Evolutionary conservation across 768 basidiomycete genomes (phyloP).

Genomic region (Lepiota venenata): DNA sequence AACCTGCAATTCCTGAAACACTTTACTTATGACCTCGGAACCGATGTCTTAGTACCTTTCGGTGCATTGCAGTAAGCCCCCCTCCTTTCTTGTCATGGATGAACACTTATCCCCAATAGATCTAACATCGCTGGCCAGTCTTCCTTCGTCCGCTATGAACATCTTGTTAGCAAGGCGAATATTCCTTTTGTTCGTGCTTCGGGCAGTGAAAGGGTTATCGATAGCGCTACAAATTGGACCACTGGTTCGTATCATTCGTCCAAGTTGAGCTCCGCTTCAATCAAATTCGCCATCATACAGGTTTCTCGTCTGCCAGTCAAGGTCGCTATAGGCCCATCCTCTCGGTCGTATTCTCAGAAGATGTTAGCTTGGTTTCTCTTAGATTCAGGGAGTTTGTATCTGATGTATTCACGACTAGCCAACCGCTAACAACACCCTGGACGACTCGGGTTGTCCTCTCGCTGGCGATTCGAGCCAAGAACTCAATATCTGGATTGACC

Average conservation of each 20-base stretch:
- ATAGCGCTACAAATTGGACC: conserved; percentile 73
- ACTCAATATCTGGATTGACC: conserved; percentile 48
- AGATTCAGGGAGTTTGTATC: neutral
- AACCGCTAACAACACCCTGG: conserved; percentile 53
- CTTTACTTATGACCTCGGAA: conserved; percentile 58
- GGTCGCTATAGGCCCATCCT: conserved; percentile 43
- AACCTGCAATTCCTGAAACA: conserved; percentile 51
- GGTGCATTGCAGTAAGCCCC: conserved; percentile 60
- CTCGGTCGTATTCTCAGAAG: conserved; percentile 55
- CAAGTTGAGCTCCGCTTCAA: neutral
- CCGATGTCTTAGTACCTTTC: conserved; percentile 56
- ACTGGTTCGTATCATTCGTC: conserved; percentile 35
- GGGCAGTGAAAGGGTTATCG: conserved; percentile 54
- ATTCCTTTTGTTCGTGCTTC: conserved; percentile 50
- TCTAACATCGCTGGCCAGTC: conserved; percentile 44
- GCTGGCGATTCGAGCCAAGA: conserved; percentile 42
- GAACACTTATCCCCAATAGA: conserved; percentile 16
- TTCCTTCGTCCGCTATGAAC: conserved; percentile 51
- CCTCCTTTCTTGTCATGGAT: neutral
- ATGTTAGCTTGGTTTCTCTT: conserved; percentile 30
- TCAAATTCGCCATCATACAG: conserved; percentile 28
- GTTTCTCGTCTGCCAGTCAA: conserved; percentile 55
- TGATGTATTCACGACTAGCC: neutral
- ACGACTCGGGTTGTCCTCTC: conserved; percentile 62
- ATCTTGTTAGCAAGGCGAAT: conserved; percentile 38